Percentiles rank a stretch among this genome's conserved stretches.
Evolutionary conservation across 1,284 basidiomycete genomes (phyloP).

Genomic region (Ustilago trichophora): DNA sequence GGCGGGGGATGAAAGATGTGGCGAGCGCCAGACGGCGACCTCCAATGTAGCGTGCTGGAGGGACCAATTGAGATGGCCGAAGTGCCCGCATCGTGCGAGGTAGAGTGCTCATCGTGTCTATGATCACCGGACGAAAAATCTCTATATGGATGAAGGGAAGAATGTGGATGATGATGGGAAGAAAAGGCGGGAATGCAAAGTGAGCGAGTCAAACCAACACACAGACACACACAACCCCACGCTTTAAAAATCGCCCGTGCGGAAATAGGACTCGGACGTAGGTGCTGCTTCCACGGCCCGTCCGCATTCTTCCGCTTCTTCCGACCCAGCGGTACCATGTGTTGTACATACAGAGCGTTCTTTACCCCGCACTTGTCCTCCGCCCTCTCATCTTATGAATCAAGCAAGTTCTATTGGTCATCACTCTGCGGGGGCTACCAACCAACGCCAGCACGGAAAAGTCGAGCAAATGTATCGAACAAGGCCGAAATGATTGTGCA

Average conservation of each 20-base stretch:
- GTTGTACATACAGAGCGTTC: no score
- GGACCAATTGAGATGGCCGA: not conserved
- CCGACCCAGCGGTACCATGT: constrained; percentile 5
- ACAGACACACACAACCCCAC: no score
- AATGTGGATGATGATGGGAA: not conserved
- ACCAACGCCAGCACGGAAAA: no score
- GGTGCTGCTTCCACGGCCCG: not conserved
- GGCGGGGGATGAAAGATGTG: not conserved
- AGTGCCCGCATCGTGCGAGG: not conserved
- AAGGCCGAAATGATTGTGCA: no score
- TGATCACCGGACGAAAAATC: no score
- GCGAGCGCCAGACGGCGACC: constrained; percentile 16
- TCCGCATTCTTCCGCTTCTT: constrained; percentile 25
- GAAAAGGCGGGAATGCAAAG: not conserved
- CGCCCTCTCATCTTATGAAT: no score
- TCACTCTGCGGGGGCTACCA: no score
- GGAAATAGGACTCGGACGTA: no score
- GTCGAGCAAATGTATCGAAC: no score
- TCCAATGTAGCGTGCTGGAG: constrained; percentile 17
- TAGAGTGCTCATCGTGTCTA: constrained; percentile 16
- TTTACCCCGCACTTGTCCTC: not conserved
- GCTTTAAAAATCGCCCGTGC: constrained; percentile 16
- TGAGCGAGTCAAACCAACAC: no score
- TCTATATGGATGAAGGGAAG: no score
- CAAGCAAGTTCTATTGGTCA: no score